phyloP scores from a whole-genome alignment of 2,329 filamentous ascomycete genomes.

The Cladosporium sp. region DNA sequence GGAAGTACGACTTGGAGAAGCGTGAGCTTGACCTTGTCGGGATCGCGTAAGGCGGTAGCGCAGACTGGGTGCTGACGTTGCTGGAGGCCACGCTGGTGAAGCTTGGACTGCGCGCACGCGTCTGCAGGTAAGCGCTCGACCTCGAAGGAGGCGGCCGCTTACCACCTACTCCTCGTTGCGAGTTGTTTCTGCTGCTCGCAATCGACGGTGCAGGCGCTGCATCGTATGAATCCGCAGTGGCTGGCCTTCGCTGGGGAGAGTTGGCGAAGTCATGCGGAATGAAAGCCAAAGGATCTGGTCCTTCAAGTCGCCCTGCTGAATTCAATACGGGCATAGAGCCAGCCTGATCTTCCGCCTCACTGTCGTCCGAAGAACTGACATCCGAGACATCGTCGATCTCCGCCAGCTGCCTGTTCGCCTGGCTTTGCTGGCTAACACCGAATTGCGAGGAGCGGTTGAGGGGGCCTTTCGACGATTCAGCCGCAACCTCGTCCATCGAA shows the following conservation, averaged over 20 bases:
- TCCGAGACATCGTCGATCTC: conserved; percentile 26
- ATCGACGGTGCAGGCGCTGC: conserved; percentile 29
- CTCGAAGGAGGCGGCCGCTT: conserved; percentile 16
- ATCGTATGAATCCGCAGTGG: conserved; percentile 27
- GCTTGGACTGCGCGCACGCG: conserved; percentile 59
- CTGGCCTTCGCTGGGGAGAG: conserved; percentile 27
- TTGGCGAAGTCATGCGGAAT: not conserved
- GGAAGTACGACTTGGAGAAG: conserved; percentile 56
- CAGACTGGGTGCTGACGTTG: conserved; percentile 28
- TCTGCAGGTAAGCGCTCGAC: conserved; percentile 18
- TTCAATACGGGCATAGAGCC: conserved; percentile 21
- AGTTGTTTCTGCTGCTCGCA: conserved; percentile 25
- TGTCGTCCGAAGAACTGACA: conserved; percentile 23
- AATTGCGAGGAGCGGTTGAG: conserved; percentile 30
- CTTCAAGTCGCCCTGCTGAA: conserved; percentile 1
- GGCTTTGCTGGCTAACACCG: conserved; percentile 24
- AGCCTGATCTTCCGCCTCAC: conserved; percentile 23
- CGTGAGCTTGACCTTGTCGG: conserved; percentile 83
- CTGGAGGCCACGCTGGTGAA: conserved; percentile 46
- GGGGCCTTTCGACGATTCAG: conserved; percentile 20
- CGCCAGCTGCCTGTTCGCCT: conserved; percentile 16
- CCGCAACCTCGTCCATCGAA: conserved; percentile 11
- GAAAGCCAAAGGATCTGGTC: conserved; percentile 1
- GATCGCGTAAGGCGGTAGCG: conserved; percentile 78
- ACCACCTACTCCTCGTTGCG: conserved; percentile 16